Evolutionary conservation across 495 filamentous ascomycete genomes (phyloP).

Genomic region (Penicillium argentinense): DNA sequence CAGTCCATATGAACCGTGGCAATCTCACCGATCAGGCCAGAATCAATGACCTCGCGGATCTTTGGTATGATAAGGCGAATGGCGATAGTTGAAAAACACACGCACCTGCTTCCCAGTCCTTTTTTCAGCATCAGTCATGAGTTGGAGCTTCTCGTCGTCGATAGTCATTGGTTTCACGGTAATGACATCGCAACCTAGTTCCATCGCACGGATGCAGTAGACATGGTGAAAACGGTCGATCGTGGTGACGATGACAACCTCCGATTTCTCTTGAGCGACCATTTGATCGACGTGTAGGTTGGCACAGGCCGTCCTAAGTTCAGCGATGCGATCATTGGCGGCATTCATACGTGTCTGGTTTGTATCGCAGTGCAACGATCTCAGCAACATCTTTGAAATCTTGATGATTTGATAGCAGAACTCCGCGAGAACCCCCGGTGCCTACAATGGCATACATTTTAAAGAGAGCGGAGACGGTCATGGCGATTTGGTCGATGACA

Average conservation of each 20-base stretch:
- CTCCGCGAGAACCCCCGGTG: too few relatives aligned
- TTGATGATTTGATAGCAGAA: too few relatives aligned
- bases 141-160: conserved; percentile 47
- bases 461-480: too few relatives aligned
- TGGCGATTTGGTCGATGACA: too few relatives aligned
- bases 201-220: conserved; percentile 53
- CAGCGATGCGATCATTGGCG: too few relatives aligned
- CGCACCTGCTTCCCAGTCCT: conserved; percentile 16
- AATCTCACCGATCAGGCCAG: conserved; percentile 49
- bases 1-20: conserved; percentile 57
- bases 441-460: too few relatives aligned
- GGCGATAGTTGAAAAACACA: conserved; percentile 30
- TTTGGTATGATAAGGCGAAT: conserved; percentile 29
- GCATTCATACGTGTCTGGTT: too few relatives aligned
- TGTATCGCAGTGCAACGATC: too few relatives aligned
- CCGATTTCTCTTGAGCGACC: conserved; percentile 48
- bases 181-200: conserved; percentile 53
- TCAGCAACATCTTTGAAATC: too few relatives aligned
- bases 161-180: conserved; percentile 60
- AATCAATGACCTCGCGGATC: conserved; percentile 37
- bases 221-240: conserved; percentile 56
- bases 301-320: too few relatives aligned
- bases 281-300: conserved; percentile 55
- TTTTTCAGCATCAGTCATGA: conserved; percentile 32
- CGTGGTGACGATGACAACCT: conserved; percentile 56